phyloP scores from a whole-genome alignment of 179 eudicot genomes.

The Corrigiola litoralis region DNA sequence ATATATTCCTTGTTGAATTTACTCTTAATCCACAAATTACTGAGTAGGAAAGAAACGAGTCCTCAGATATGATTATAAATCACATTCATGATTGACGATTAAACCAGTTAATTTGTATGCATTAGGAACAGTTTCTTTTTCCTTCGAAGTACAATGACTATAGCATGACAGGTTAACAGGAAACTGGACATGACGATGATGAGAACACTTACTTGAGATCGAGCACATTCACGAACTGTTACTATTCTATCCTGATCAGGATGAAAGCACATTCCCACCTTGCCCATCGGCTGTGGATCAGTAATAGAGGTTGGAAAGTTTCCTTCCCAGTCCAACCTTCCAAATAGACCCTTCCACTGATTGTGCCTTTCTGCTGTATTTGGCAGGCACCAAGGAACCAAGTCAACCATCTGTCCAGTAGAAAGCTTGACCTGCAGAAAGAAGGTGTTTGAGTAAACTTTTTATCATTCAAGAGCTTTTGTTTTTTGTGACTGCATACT shows the following conservation, averaged over 20 bases:
- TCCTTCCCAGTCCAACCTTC: slow-evolving; percentile 95
- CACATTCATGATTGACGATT: no score
- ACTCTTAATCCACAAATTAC: no score
- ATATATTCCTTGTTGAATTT: no score
- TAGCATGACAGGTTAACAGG: background rate
- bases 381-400: slow-evolving; percentile 96
- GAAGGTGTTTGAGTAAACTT: background rate
- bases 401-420: slow-evolving; percentile 79
- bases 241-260: slow-evolving; percentile 92
- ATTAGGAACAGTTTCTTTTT: no score
- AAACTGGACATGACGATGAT: background rate
- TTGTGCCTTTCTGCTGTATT: slow-evolving; percentile 95
- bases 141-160: no score
- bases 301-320: slow-evolving; percentile 93
- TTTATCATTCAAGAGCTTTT: no score
- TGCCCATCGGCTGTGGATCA: slow-evolving; percentile 98
- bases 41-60: no score
- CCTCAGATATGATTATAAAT: no score
- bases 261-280: slow-evolving; percentile 98
- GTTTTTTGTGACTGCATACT: no score
- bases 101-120: no score
- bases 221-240: slow-evolving; percentile 94
- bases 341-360: slow-evolving; percentile 93
- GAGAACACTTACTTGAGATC: slow-evolving; percentile 67
- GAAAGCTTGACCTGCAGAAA: slow-evolving; percentile 62